Evolutionary conservation across 2,329 filamentous ascomycete genomes (phyloP), one percentile per base, ranked within the genome.

Genomic region (Trichophyton verrucosum): DNA sequence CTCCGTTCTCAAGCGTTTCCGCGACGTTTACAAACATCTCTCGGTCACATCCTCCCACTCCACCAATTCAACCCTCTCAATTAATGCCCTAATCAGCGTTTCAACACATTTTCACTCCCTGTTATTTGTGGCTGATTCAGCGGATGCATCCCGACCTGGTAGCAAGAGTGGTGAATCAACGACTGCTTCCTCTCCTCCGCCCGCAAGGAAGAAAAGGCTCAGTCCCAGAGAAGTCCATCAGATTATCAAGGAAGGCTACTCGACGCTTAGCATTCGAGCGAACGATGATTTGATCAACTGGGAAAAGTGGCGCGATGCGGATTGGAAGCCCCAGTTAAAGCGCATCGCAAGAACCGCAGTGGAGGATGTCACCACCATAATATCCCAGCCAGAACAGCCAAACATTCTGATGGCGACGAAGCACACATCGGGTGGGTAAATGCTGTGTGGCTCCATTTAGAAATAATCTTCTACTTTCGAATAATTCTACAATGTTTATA

Each of bases 181-280:
- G 63, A 66, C 17, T 64, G 66, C 40, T 62, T 69, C 33, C 64
- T 72, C 9, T 67, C 66, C 44, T 65, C 66, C 33, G 64, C 63
- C 60, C 9, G 24, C 38, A 38, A 73, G 69, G 66, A 81, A 83
- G 63, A 87, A 84, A 68, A 84, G 88, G 66, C 76, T 96, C 62
- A 95, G 89, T 62, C 91, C 87, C 42, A 80, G 84, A 57, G 88
- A 96, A 71, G 91, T 99, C 44, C 86, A 87, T 47, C 87, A 88
- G 65, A 88, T 96, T 30, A 97, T 99, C 73, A 95, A 95, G 76
- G 88, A 95, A 72, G 94, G 94, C 0, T 97, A 97, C 70, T 92
- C 97, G 73, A 96, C 91, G 40, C 75, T 99, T 68, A 92, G 88
- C 64, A 95, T 99, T 60, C 89, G 95, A 74, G 85, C 89, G 0